A percentile compares a stretch with the other conserved stretches of the same genome.
Conservation (phyloP, 1,139 yeast species). For the Candida albicans region DNA sequence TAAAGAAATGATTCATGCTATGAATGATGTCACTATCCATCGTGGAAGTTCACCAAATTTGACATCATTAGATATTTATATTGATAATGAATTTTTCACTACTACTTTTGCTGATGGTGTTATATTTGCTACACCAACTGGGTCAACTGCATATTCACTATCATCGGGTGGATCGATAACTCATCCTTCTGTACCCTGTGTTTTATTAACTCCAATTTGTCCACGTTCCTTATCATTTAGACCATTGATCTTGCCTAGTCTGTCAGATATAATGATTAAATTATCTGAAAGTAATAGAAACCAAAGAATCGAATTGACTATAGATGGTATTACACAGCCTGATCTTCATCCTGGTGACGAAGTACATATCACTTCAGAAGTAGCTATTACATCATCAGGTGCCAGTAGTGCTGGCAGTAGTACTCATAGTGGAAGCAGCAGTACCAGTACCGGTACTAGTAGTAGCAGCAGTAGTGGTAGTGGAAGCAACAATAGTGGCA, state of each 20-base stretch:
- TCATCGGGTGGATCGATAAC: conserved; percentile 92
- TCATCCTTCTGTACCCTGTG: conserved; percentile 83
- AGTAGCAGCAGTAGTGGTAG: no score
- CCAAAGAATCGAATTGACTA: conserved; percentile 53
- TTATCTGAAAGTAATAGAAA: conserved; percentile 54
- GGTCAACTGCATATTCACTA: conserved; percentile 90
- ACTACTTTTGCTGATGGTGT: conserved; percentile 93
- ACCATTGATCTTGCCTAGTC: conserved; percentile 77
- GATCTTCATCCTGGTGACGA: conserved; percentile 74
- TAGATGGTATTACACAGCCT: conserved; percentile 80
- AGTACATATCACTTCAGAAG: conserved; percentile 55
- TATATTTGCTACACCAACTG: conserved; percentile 85
- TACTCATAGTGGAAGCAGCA: no score
- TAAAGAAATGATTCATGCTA: conserved; percentile 58
- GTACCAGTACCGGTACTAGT: no score
- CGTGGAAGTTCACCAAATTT: conserved; percentile 88
- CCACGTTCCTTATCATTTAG: conserved; percentile 85
- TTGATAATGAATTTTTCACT: conserved; percentile 81
- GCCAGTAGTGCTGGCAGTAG: no score
- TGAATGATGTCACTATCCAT: conserved; percentile 88
- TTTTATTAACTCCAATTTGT: conserved; percentile 84
- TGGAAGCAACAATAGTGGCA: conserved; percentile 1
- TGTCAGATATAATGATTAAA: conserved; percentile 65
- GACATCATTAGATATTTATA: conserved; percentile 75
- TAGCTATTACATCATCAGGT: conserved; percentile 8